Base-by-base conservation (phyloP, 2,329 filamentous ascomycete species). In the Magnaporthales sp. region DNA sequence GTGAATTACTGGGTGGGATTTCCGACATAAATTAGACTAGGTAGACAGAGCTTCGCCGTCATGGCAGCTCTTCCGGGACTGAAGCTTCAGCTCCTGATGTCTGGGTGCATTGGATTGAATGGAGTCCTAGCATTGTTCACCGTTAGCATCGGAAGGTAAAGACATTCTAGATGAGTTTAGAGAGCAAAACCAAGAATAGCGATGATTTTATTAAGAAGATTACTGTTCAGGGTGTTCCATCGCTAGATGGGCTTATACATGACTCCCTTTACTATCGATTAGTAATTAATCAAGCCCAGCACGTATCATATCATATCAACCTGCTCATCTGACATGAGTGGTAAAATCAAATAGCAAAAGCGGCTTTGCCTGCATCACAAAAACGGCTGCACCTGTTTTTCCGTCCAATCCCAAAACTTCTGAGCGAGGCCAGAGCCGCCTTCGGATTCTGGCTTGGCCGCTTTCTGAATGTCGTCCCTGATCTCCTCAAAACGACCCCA, bases 351-450 rank as follows among this genome's bases (percentile, higher is more conserved):
- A n/a, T n/a, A n/a, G n/a, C n/a, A n/a, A n/a, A n/a, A n/a, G n/a
- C n/a, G n/a, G n/a, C n/a, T n/a, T n/a, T n/a, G n/a, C n/a, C n/a
- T n/a, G 4, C 2, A 32, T 31, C 29, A 73, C 30, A 70, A 51
- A 31, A 70, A 73, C 22, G 70, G 67, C 56, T 74, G 73, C 19
- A 79, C 70, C 58, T 81, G 78, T 19, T 75, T 73, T 66, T 80
- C 75, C 0, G 73, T 75, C 80, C 79, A 81, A 3, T 76, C 70
- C 78, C 78, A 81, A 63, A 80, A 80, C 63, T 74, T 73, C 63
- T 74, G 70, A 0, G 73, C 76, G 22, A 71, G 72, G 1, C 77
- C 79, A 4, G 72, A 76, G 2, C 79, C 79, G 1, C 79, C 78
- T 63, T 81, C 78, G 1, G 71, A 70, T 63, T 74, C 71, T 1